These are phyloP conservation scores for Pichia sp. DNA, from an alignment of 1,139 yeast genomes.

Conservation along the genomic window DNA sequence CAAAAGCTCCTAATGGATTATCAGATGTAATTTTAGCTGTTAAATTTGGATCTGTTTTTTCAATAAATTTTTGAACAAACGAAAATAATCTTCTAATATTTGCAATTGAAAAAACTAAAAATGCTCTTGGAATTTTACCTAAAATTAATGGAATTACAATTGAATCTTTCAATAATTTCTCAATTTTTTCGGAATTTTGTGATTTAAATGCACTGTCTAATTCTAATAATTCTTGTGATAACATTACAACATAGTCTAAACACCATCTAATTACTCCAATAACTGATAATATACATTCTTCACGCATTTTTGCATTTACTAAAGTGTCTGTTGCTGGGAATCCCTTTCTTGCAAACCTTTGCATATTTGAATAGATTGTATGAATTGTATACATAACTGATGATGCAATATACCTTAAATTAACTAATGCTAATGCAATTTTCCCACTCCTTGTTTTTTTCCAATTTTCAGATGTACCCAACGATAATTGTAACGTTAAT, in stretches of 20 bases:
- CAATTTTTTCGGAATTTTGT: slow-evolving; percentile 19
- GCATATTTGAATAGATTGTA: slow-evolving; percentile 51
- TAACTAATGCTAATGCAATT: slow-evolving; percentile 63
- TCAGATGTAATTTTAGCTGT: slow-evolving; percentile 24
- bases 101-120: slow-evolving; percentile 62
- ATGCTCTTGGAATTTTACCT: slow-evolving; percentile 65
- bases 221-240: slow-evolving; percentile 59
- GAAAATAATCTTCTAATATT: slow-evolving; percentile 66
- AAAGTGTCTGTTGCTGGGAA: slow-evolving; percentile 37
- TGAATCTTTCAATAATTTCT: slow-evolving; percentile 19
- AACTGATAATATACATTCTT: slow-evolving; percentile 53
- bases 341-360: slow-evolving; percentile 34
- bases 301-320: slow-evolving; percentile 49
- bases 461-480: slow-evolving; percentile 54
- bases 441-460: slow-evolving; percentile 44
- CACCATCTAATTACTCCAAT: slow-evolving; percentile 78
- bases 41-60: slow-evolving; percentile 27
- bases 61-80: slow-evolving; percentile 35
- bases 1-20: slow-evolving; percentile 28
- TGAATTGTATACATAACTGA: slow-evolving; percentile 70
- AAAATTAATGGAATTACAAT: slow-evolving; percentile 48
- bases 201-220: slow-evolving; percentile 24
- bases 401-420: slow-evolving; percentile 64
- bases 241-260: slow-evolving; percentile 58
- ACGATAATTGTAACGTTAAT: slow-evolving; percentile 54